Base-by-base conservation (phyloP, 805 yeast genomes). In the Gaillardinia entomophila region DNA sequence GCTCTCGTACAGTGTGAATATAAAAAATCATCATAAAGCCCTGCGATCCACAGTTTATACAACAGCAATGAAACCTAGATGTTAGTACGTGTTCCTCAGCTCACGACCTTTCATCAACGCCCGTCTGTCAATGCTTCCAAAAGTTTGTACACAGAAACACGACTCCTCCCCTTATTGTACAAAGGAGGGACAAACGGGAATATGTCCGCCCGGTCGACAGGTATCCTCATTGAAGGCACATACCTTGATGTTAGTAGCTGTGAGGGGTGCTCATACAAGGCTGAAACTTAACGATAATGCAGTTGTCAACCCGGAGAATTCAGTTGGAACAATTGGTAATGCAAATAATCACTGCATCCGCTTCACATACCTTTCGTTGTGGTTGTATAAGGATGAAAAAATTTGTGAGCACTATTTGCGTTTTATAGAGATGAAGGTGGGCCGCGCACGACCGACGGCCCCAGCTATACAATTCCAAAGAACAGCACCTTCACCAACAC, bases 401-500 rank as follows among this genome's bases (percentile, higher is more conserved):
- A 10, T 18, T 30, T 27, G 23, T 10, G 23, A 33, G 37, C 42
- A 38, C 16, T 30, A 23, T 20, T 8, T 2, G 31, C 27, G 6
- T 25, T 25, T 10, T 25, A 25, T 25, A 25, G n/a, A n/a, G n/a
- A n/a, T n/a, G n/a, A n/a, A n/a, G n/a, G n/a, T n/a, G n/a, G n/a
- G n/a, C n/a, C n/a, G n/a, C n/a, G n/a, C n/a, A n/a, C n/a, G n/a
- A n/a, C n/a, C n/a, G n/a, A n/a, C n/a, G n/a, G n/a, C n/a, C n/a
- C n/a, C n/a, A n/a, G n/a, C n/a, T n/a, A n/a, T n/a, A n/a, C n/a
- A n/a, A 38, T 31, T 8, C 77, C 78, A 49, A 82, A 82, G 60
- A 81, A 83, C 32, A 75, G 57, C 10, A 79, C 63, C 55, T 82
- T 80, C 30, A 83, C 83, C 6, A 78, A 72, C 26, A 82, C 54